Percentiles rank a stretch among this genome's conserved stretches.
Conservation (phyloP, 768 basidiomycete genomes). For the Hebeloma cylindrosporum region DNA sequence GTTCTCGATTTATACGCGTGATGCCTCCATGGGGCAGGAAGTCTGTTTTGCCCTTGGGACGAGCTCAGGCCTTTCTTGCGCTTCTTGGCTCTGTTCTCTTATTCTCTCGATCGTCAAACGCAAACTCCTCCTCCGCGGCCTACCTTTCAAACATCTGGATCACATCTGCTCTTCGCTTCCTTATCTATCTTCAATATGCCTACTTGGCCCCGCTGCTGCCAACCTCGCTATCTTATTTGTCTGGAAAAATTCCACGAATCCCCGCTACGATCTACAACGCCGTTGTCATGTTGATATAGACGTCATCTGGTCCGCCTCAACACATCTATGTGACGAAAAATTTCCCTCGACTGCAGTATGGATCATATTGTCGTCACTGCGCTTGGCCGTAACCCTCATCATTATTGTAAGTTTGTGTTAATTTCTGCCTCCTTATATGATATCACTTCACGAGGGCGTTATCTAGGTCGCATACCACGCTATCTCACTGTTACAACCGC, state of each 20-base stretch:
- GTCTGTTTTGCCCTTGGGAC: conserved; percentile 51
- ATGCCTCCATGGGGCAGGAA: conserved; percentile 38
- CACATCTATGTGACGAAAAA: conserved; percentile 23
- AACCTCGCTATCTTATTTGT: conserved; percentile 56
- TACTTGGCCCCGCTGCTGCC: conserved; percentile 52
- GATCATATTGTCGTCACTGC: conserved; percentile 51
- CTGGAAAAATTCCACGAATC: conserved; percentile 46
- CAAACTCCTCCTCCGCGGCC: conserved; percentile 32
- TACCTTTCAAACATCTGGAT: conserved; percentile 33
- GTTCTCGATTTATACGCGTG: conserved; percentile 39
- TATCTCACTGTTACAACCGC: conserved; percentile 16
- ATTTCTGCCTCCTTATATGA: not conserved
- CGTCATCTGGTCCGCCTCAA: conserved; percentile 53
- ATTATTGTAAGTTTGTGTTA: conserved; percentile 51
- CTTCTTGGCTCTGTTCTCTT: conserved; percentile 36
- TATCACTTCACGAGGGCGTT: not conserved
- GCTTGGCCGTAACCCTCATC: conserved; percentile 51
- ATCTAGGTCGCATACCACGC: conserved; percentile 19
- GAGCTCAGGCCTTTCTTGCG: conserved; percentile 41
- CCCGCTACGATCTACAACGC: conserved; percentile 34
- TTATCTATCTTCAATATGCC: conserved; percentile 42
- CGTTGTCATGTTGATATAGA: conserved; percentile 53
- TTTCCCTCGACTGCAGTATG: conserved; percentile 51
- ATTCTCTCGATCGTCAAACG: conserved; percentile 42
- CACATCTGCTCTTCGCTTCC: conserved; percentile 34